Percentiles rank a stretch among this genome's conserved stretches.
Evolutionary conservation across 1,284 basidiomycete species (phyloP).

Genomic region (Trichosporon ovoides): DNA sequence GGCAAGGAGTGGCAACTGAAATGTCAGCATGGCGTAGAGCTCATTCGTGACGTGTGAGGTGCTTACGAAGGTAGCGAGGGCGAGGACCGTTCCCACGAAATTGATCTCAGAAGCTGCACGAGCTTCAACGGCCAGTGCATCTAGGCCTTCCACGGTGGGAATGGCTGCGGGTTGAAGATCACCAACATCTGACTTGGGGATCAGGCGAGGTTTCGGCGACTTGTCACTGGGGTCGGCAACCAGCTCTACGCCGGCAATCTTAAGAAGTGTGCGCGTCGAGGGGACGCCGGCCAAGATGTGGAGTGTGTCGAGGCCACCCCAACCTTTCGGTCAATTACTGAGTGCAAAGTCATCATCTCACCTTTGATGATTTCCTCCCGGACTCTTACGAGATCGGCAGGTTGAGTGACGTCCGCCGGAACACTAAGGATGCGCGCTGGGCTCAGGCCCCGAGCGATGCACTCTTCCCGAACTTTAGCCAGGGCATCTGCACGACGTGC

Average conservation of each 20-base stretch:
- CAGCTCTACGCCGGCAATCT: constrained; percentile 61
- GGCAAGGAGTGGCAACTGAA: constrained; percentile 69
- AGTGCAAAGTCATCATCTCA: constrained; percentile 45
- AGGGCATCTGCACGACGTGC: constrained; percentile 62
- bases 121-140: constrained; percentile 46
- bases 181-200: constrained; percentile 7
- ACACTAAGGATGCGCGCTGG: constrained; percentile 47
- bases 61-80: constrained; percentile 50
- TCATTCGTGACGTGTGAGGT: background rate
- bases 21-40: background rate
- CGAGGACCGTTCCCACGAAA: constrained; percentile 50
- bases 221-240: constrained; percentile 19
- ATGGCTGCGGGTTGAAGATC: background rate
- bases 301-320: constrained; percentile 77
- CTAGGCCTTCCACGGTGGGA: constrained; percentile 40
- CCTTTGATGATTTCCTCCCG: constrained; percentile 58
- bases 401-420: constrained; percentile 62
- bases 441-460: constrained; percentile 41
- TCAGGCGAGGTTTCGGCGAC: constrained; percentile 9
- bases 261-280: constrained; percentile 69
- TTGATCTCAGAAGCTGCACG: constrained; percentile 49
- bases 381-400: constrained; percentile 64
- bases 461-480: constrained; percentile 60
- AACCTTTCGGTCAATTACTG: constrained; percentile 53
- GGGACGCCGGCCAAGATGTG: constrained; percentile 81